phyloP scores from a whole-genome alignment of 345 rosid species.

The Mallotus nudiflorus region DNA sequence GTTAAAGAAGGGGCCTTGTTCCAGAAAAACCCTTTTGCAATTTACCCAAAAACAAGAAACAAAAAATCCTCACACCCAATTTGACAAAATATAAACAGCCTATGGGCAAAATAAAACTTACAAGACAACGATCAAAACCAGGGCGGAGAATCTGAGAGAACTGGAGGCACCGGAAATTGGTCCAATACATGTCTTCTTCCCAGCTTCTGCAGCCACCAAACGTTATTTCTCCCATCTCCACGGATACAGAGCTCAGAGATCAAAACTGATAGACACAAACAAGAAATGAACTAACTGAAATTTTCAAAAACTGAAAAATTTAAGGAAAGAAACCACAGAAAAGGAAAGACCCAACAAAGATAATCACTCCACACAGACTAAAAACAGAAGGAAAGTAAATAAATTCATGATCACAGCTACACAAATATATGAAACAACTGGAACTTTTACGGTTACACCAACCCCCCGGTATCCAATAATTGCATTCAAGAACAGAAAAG shows the following conservation, averaged over 20 bases:
- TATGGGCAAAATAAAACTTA: conserved; percentile 23
- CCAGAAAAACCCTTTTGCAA: too few relatives aligned
- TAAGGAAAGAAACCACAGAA: background rate
- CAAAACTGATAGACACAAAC: background rate
- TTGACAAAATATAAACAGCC: too few relatives aligned
- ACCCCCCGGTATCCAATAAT: background rate
- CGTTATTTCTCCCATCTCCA: conserved; percentile 43
- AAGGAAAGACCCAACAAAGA: background rate
- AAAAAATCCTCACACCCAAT: too few relatives aligned
- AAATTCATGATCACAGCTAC: too few relatives aligned
- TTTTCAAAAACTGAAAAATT: background rate
- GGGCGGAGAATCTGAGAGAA: conserved; percentile 59
- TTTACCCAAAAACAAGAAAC: too few relatives aligned
- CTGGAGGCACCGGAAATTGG: conserved; percentile 58
- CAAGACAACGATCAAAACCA: conserved; percentile 59
- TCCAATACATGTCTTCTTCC: conserved; percentile 83
- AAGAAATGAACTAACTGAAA: background rate
- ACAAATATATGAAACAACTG: too few relatives aligned
- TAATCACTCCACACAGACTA: background rate
- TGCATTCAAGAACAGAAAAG: background rate
- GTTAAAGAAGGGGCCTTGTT: too few relatives aligned
- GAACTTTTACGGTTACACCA: background rate
- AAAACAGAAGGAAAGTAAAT: background rate
- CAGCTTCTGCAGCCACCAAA: conserved; percentile 53
- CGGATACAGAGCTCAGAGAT: background rate